phyloP scores from a whole-genome alignment of 768 basidiomycete species.

The Sarcodon aspratus region DNA sequence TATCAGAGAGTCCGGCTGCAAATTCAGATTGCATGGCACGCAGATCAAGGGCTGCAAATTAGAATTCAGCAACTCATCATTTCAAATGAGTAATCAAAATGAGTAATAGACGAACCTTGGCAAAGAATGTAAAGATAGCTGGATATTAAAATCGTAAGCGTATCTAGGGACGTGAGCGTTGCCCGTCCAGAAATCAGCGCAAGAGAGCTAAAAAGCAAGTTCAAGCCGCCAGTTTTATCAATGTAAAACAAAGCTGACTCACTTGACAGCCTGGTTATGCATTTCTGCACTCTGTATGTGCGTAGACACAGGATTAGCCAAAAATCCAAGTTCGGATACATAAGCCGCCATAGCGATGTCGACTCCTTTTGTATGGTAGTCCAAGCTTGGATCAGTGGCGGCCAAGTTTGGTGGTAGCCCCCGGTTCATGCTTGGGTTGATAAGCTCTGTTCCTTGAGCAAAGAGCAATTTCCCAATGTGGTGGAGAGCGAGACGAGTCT shows the following conservation, averaged over 20 bases:
- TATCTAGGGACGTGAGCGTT: slow-evolving; percentile 68
- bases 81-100: not conserved
- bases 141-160: slow-evolving; percentile 61
- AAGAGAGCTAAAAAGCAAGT: slow-evolving; percentile 43
- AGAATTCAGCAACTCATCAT: slow-evolving; percentile 2
- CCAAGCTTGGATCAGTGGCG: slow-evolving; percentile 68
- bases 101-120: slow-evolving; percentile 27
- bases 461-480: slow-evolving; percentile 41
- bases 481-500: slow-evolving; percentile 51
- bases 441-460: slow-evolving; percentile 52
- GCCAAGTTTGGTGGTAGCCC: slow-evolving; percentile 75
- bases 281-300: slow-evolving; percentile 84
- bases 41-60: slow-evolving; percentile 53
- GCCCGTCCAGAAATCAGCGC: slow-evolving; percentile 77
- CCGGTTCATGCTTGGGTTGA: slow-evolving; percentile 76
- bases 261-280: slow-evolving; percentile 92
- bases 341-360: slow-evolving; percentile 82
- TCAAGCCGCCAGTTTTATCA: slow-evolving; percentile 3
- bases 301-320: slow-evolving; percentile 77
- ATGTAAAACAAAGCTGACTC: slow-evolving; percentile 12
- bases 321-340: slow-evolving; percentile 67
- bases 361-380: slow-evolving; percentile 78
- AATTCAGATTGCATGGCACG: slow-evolving; percentile 68
- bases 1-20: slow-evolving; percentile 31
- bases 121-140: slow-evolving; percentile 71